These are phyloP conservation scores for Pholiota microspora DNA, from an alignment of 768 basidiomycete genomes.

Conservation along the genomic window DNA sequence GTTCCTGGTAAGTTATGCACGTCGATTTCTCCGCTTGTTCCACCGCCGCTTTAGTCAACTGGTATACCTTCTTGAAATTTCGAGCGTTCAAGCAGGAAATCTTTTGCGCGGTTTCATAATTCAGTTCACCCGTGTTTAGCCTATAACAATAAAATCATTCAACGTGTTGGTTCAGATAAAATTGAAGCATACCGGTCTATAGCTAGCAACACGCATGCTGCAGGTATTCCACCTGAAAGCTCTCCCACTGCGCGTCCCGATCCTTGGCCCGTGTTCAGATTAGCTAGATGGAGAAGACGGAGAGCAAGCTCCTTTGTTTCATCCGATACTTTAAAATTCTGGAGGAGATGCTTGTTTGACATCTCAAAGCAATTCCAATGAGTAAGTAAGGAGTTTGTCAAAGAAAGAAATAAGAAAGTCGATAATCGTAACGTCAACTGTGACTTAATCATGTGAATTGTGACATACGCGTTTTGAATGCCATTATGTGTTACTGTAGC, in stretches of 20 bases:
- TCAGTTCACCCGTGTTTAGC: constrained; percentile 3
- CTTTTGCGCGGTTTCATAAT: background rate
- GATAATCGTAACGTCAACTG: too few relatives aligned
- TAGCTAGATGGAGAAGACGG: constrained; percentile 6
- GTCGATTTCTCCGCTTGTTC: background rate
- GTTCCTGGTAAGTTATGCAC: background rate
- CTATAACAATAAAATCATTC: background rate
- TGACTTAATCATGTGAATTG: background rate
- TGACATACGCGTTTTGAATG: background rate
- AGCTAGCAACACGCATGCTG: constrained; percentile 3
- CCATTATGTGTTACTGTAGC: too few relatives aligned
- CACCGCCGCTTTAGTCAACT: background rate
- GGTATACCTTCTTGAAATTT: background rate
- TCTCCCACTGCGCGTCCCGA: background rate
- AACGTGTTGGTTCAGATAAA: too few relatives aligned
- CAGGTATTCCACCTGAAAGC: background rate
- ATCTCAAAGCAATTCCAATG: background rate
- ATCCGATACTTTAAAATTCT: background rate
- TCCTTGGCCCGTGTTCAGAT: background rate
- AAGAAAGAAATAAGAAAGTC: background rate
- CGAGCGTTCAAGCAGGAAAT: background rate
- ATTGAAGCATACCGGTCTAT: background rate
- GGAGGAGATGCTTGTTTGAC: background rate
- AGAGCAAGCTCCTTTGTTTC: background rate
- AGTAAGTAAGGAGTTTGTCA: background rate